These are phyloP conservation scores for Tripterygium wilfordii DNA, from an alignment of 177 flowering plant genomes.

Conservation along the genomic window DNA sequence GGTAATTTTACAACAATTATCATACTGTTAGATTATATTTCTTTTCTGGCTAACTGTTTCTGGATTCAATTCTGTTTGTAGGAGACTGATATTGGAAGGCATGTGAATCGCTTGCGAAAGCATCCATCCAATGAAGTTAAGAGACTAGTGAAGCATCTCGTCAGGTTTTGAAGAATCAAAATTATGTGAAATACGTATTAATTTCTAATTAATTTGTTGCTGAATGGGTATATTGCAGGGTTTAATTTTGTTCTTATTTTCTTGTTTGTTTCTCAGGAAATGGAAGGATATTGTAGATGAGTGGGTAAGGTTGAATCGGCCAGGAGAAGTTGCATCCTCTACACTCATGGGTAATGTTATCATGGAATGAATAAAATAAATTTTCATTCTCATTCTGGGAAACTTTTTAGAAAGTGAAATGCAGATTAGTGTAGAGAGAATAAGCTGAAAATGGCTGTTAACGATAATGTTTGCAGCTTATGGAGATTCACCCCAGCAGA, in stretches of 20 bases:
- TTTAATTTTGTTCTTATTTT: not conserved
- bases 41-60: too few species aligned
- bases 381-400: not conserved
- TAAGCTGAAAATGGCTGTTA: constrained; percentile 12
- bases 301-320: constrained; percentile 64
- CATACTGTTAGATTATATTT: too few species aligned
- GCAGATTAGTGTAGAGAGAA: not conserved
- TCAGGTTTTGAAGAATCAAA: constrained; percentile 47
- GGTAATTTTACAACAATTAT: constrained; percentile 26
- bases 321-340: constrained; percentile 40
- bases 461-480: constrained; percentile 35
- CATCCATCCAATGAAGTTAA: constrained; percentile 69
- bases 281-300: constrained; percentile 95
- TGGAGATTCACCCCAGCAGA: constrained; percentile 80
- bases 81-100: constrained; percentile 96
- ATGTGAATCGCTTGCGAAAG: constrained; percentile 80
- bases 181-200: too few species aligned
- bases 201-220: too few species aligned
- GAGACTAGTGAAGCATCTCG: constrained; percentile 78
- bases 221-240: too few species aligned
- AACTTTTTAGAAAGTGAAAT: not conserved
- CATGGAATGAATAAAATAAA: too few species aligned
- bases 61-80: too few species aligned
- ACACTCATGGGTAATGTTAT: constrained; percentile 38
- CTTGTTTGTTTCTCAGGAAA: constrained; percentile 54